Percentiles rank a stretch among this genome's conserved stretches.
Conservation (phyloP, 129 eudicot species). For the Daucus carota region DH1_v3.0 NC_030384.2:47633001-47633500, state of each 20-base stretch:
- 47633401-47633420: neutral
- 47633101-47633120: conserved; percentile 13
- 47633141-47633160: conserved; percentile 5
- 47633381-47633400: neutral
- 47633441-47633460: neutral
- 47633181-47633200: conserved; percentile 2
- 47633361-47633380: neutral
- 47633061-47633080: conserved; percentile 10
- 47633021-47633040: conserved; percentile 12
- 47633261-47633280: neutral
- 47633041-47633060: conserved; percentile 29
- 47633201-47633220: too few relatives aligned
- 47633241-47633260: neutral
- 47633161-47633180: conserved; percentile 1
- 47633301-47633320: too few relatives aligned
- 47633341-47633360: neutral
- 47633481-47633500: neutral
- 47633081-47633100: conserved; percentile 16
- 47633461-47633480: neutral
- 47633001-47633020: conserved; percentile 15
- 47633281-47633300: too few relatives aligned
- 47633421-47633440: neutral
- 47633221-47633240: neutral
- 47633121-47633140: conserved; percentile 8
- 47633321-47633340: too few relatives aligned